phyloP scores from a whole-genome alignment of 805 yeast genomes.

The Novakomyces olei region DNA sequence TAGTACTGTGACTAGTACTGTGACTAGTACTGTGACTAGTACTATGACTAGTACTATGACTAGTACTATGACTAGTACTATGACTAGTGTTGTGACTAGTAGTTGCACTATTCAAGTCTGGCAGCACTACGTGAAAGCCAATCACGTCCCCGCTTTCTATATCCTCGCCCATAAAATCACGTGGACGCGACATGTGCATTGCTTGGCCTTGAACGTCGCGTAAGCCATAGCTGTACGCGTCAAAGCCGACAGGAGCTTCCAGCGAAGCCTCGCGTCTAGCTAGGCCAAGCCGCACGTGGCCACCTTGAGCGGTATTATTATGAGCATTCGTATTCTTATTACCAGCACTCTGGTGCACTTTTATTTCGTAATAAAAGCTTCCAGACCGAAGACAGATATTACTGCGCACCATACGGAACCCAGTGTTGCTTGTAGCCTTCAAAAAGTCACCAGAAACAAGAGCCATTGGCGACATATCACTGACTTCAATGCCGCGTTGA shows the following conservation, averaged over 20 bases:
- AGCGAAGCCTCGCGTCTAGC: conserved; percentile 61
- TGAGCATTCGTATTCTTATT: too few species aligned
- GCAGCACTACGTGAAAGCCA: conserved; percentile 56
- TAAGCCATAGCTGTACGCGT: conserved; percentile 80
- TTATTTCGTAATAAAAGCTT: conserved; percentile 54
- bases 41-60: too few species aligned
- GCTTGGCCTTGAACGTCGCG: conserved; percentile 59
- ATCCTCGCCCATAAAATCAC: conserved; percentile 30
- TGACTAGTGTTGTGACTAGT: background rate
- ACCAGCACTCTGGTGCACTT: conserved; percentile 25
- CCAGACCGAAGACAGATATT: conserved; percentile 66
- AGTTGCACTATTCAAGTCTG: conserved; percentile 17
- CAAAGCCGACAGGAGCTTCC: conserved; percentile 91
- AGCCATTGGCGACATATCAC: conserved; percentile 48
- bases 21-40: too few species aligned
- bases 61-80: background rate
- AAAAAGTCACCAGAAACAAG: conserved; percentile 17
- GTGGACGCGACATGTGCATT: conserved; percentile 52
- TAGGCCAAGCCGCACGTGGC: conserved; percentile 64
- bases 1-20: too few species aligned
- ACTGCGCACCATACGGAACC: conserved; percentile 63
- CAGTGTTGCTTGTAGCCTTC: conserved; percentile 35
- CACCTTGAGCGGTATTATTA: too few species aligned
- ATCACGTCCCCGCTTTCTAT: conserved; percentile 59
- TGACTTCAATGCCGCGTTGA: conserved; percentile 31